Percentiles rank a stretch among this genome's conserved stretches.
Evolutionary conservation across 306 rosid species (phyloP).

Genomic region (Vicia villosa): DNA sequence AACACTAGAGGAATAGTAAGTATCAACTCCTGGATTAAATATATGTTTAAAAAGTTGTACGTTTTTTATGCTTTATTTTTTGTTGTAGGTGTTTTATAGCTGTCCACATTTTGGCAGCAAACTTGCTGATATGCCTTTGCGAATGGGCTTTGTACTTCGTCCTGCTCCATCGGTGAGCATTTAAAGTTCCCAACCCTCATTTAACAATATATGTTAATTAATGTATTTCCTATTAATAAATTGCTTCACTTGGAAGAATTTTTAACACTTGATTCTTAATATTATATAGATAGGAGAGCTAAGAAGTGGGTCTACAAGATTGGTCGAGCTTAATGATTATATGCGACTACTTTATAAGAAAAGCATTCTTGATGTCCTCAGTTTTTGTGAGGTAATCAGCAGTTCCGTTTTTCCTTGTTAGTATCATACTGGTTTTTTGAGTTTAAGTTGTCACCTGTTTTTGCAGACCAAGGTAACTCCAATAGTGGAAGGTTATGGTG

Average conservation of each 20-base stretch:
- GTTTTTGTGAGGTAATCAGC: slow-evolving; percentile 89
- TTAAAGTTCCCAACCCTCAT: slow-evolving; percentile 20
- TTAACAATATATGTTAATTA: slow-evolving; percentile 14
- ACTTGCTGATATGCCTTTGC: slow-evolving; percentile 98
- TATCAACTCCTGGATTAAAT: slow-evolving; percentile 28
- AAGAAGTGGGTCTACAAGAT: slow-evolving; percentile 85
- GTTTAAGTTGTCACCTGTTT: slow-evolving; percentile 39
- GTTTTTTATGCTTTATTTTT: slow-evolving; percentile 33
- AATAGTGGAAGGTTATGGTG: slow-evolving; percentile 96
- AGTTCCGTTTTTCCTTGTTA: slow-evolving; percentile 2
- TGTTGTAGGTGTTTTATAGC: slow-evolving; percentile 88
- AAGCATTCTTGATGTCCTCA: slow-evolving; percentile 79
- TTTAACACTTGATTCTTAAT: slow-evolving; percentile 33
- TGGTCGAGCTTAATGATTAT: slow-evolving; percentile 85
- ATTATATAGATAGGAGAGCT: slow-evolving; percentile 86
- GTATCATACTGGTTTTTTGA: slow-evolving; percentile 28
- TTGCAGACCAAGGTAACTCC: slow-evolving; percentile 98
- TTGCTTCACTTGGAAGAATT: slow-evolving; percentile 18
- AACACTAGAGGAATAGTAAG: slow-evolving; percentile 92
- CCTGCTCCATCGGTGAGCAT: slow-evolving; percentile 90
- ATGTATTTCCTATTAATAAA: slow-evolving; percentile 20
- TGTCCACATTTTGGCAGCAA: slow-evolving; percentile 99
- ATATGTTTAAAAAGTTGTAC: slow-evolving; percentile 7
- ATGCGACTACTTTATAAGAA: slow-evolving; percentile 84
- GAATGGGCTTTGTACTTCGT: slow-evolving; percentile 91